Evolutionary conservation across 208 protist genomes (phyloP).

Genomic region (Kentomonas sorsogonicus): DNA sequence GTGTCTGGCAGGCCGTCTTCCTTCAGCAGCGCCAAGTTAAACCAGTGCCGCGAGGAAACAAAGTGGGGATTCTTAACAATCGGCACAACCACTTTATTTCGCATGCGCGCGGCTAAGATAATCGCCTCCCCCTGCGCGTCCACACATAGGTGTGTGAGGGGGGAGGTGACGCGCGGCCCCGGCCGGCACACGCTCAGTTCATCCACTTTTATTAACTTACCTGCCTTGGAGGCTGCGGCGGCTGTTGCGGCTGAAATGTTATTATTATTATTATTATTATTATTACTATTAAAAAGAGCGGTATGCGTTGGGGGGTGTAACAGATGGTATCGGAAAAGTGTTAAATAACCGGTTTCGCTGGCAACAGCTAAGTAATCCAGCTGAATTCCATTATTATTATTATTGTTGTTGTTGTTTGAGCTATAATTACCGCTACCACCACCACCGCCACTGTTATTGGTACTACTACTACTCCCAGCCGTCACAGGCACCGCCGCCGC

Average conservation of each 20-base stretch:
- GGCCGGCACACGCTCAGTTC: too few species aligned
- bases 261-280: neutral
- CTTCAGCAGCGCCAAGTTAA: neutral
- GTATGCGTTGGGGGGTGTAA: slow-evolving; percentile 35
- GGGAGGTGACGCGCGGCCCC: slow-evolving; percentile 93
- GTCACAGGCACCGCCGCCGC: too few species aligned
- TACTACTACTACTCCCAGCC: slow-evolving; percentile 12
- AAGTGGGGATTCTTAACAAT: too few species aligned
- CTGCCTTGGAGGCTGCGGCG: slow-evolving; percentile 53
- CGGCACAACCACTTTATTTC: too few species aligned
- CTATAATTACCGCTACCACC: slow-evolving; percentile 31
- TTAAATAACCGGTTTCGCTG: slow-evolving; percentile 91
- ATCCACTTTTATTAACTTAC: too few species aligned
- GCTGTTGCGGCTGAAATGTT: slow-evolving; percentile 47
- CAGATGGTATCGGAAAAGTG: slow-evolving; percentile 93
- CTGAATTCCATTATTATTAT: neutral
- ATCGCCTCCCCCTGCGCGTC: too few species aligned
- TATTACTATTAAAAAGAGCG: slow-evolving; percentile 9
- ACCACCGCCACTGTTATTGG: neutral
- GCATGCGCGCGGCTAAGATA: too few species aligned
- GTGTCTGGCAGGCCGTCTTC: too few species aligned
- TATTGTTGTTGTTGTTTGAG: slow-evolving; percentile 29
- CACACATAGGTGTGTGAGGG: slow-evolving; percentile 91
- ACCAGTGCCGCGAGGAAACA: slow-evolving; percentile 9
- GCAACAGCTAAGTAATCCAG: slow-evolving; percentile 94